Evolutionary conservation across 164 flowering plant genomes (phyloP).

Genomic region (Dillenia turbinata): DNA sequence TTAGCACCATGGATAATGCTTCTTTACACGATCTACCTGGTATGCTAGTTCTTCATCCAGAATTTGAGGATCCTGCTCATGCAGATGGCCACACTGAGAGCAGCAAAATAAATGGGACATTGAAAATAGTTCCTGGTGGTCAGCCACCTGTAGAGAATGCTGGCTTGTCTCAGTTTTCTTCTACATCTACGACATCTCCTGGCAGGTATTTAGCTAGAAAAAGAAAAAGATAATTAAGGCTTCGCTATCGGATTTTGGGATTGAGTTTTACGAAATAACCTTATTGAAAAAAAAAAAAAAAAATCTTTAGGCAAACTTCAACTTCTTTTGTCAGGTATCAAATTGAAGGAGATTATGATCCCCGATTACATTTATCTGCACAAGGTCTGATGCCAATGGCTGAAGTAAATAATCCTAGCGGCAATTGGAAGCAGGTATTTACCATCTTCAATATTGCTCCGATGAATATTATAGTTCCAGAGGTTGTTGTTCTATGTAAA

Average conservation of each 20-base stretch:
- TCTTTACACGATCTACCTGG: slow-evolving; percentile 27
- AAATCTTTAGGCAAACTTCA: neutral
- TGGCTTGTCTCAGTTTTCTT: slow-evolving; percentile 45
- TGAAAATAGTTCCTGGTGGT: slow-evolving; percentile 34
- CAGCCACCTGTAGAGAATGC: slow-evolving; percentile 33
- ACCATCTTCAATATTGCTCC: neutral
- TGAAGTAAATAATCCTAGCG: slow-evolving; percentile 41
- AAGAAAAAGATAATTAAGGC: neutral
- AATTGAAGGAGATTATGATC: slow-evolving; percentile 48
- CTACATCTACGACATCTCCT: slow-evolving; percentile 60
- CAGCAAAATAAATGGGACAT: slow-evolving; percentile 40
- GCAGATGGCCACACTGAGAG: slow-evolving; percentile 32
- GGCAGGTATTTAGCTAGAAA: slow-evolving; percentile 36
- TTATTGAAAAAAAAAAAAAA: neutral
- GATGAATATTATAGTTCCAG: neutral
- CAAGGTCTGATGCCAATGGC: slow-evolving; percentile 57
- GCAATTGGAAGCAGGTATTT: slow-evolving; percentile 66
- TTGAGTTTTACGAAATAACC: neutral
- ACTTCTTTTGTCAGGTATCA: slow-evolving; percentile 37
- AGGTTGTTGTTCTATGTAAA: neutral
- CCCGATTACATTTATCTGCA: slow-evolving; percentile 36
- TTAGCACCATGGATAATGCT: slow-evolving; percentile 19
- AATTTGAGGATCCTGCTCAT: slow-evolving; percentile 23
- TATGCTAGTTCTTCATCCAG: slow-evolving; percentile 27
- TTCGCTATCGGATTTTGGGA: neutral